Evolutionary conservation across 2,329 filamentous ascomycete genomes (phyloP), one percentile per base, ranked within the genome.

Genomic region (Remersonia thermophila): DNA sequence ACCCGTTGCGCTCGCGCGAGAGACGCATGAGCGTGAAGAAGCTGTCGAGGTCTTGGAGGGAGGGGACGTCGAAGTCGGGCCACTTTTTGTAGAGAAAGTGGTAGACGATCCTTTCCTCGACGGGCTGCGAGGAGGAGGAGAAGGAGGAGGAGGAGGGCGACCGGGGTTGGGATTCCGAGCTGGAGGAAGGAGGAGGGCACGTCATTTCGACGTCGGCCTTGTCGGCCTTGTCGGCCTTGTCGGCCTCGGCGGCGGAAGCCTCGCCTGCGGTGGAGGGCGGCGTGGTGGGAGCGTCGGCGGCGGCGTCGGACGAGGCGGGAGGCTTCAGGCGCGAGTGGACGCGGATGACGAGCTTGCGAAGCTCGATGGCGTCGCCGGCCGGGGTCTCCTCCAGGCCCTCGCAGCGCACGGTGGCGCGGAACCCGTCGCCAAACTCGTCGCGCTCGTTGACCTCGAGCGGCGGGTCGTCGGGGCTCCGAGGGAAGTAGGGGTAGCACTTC

Each of bases 401-500:
- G 42, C 87, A 76, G 1, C 68, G 73, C 14, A 96, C 67, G 12
- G 68, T 71, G 10, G 80, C 84, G 30, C 71, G 63, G 59, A 84
- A 80, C 11, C 69, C 72, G 43, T 83, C 75, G 30, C 67, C 67
- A 49, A 80, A 80, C 42, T 75, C 69, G 44, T 80, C 69, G 3
- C 66, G 58, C 42, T 77, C 69, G 52, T 83, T 81, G 46, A 83
- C 58, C 33, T 62, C 57, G 51, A 67, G 68, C 1, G 66, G 66
- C 4, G 67, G 56, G 8, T 71, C 62, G 3, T 72, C 67, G 12
- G 67, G 54, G 29, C 63, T 58, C 36, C 66, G 57, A 0, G 87
- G 87, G 47, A 87, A 95, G 59, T 98, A 98, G 30, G 80, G 83
- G 47, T 73, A 84, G 59, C 89, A 96, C 58, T 95, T 94, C 57